These are phyloP conservation scores for Zygosaccharomyces pseudobailii DNA, from an alignment of 1,139 yeast species.

Conservation along the genomic window DNA sequence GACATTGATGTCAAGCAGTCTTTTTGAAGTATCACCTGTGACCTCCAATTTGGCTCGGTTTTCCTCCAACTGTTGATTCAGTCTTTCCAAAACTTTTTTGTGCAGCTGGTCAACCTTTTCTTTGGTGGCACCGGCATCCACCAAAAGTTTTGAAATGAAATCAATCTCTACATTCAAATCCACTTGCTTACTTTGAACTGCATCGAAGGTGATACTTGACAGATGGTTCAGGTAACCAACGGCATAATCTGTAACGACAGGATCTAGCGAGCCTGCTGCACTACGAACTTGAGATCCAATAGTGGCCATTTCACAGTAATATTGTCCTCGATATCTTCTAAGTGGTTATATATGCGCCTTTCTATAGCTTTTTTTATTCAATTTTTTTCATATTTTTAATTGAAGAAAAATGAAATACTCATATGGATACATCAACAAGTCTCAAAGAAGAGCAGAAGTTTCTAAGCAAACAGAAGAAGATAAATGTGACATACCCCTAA, in stretches of 20 bases:
- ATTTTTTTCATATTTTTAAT: background rate
- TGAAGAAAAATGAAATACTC: no score
- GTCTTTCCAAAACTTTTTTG: conserved; percentile 42
- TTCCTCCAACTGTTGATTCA: conserved; percentile 55
- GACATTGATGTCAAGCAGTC: conserved; percentile 66
- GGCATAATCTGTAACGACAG: conserved; percentile 88
- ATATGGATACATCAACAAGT: no score
- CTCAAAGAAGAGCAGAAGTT: background rate
- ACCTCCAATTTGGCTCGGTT: conserved; percentile 65
- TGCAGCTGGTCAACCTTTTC: conserved; percentile 51
- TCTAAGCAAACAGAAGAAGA: background rate
- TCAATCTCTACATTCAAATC: conserved; percentile 61
- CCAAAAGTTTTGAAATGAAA: conserved; percentile 58
- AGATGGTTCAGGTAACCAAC: conserved; percentile 84
- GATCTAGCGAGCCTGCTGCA: conserved; percentile 82
- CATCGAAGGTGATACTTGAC: conserved; percentile 68
- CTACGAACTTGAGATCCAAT: conserved; percentile 64
- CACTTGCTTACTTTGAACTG: conserved; percentile 70
- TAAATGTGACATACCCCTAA: no score
- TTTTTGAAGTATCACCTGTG: conserved; percentile 78
- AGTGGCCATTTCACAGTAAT: conserved; percentile 17
- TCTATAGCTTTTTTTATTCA: background rate
- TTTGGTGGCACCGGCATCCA: conserved; percentile 75
- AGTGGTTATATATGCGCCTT: background rate
- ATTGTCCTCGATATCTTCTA: conserved; percentile 6